Base-by-base conservation (phyloP, 2,329 filamentous ascomycete genomes). In the Xylaria sp. region DNA sequence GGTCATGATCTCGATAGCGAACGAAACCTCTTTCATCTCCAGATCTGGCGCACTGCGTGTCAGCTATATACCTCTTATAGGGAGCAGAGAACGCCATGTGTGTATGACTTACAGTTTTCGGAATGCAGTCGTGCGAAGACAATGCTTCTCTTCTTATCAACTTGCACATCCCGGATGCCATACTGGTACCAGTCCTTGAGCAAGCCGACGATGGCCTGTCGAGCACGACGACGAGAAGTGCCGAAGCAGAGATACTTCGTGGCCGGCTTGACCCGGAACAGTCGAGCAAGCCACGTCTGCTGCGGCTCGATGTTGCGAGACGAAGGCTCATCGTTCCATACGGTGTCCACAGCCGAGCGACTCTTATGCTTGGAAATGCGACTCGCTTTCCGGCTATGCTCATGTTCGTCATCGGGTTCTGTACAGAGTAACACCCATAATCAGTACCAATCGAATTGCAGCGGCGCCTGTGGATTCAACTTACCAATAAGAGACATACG, bases 231-330 rank as follows among this genome's bases (percentile, higher is more conserved):
- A 67, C 88, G 88, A 4, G 88, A 84, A 23, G 91, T 80, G 2
- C 81, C 81, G 72, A 97, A 87, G 72, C 91, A 94, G 13, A 97
- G 75, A 34, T 90, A 82, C 64, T 85, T 84, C 13, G 80, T 87
- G 0, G 88, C 90, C 1, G 93, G 93, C 72, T 94, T 96, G 70
- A 97, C 88, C 58, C 91, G 86, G 77, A 97, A 91, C 51, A 97
- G 84, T 13, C 91, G 89, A 35, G 91, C 88, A 56, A 97, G 83
- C 92, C 93, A 97, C 67, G 89, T 96, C 69, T 91, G 87, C 70
- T 86, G 87, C 35, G 85, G 82, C 63, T 85, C 86, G 68, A 83
- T 89, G 74, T 80, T 81, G 59, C 81, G 80, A 58, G 62, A 58
- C 44, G 64, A 50, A 11, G 65, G 55, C 19, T 66, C 66, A 16